Evolutionary conservation across 116 monocot genomes (phyloP), one percentile per base, ranked within the genome.

Genomic region (Posidonia oceanica): DNA sequence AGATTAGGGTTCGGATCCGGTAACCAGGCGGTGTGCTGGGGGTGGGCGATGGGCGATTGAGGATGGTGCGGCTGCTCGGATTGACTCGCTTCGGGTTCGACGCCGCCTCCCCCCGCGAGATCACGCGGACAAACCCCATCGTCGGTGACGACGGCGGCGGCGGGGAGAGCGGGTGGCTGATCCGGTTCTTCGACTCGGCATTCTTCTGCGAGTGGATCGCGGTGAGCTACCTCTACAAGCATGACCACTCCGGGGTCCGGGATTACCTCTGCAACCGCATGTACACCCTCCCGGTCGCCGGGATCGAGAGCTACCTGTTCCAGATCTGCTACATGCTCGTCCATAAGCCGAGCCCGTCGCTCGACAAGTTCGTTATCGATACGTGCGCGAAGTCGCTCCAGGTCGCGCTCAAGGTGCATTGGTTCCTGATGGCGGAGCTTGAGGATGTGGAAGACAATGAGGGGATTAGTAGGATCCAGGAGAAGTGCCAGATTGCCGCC

Each of bases 151-250:
- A 36, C 5, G 54, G 52, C 2, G 52, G 52, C 44, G 75, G 61
- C 44, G 77, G 89, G 8, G 91, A 91, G 83, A 87, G 42, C 58
- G 91, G 98, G 17, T 98, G 98, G 98, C 78, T 98, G 21, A 86
- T 98, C 41, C 85, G 98, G 36, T 98, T 98, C 84, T 98, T 93
- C 73, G 93, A 98, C 63, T 98, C 98, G 15, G 72, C 98, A 71
- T 98, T 98, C 88, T 98, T 98, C 83, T 98, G 98, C 71, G 98
- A 98, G 85, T 98, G 98, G 98, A 98, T 98, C 75, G 98, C 98
- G 1, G 98, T 98, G 39, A 98, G 98, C 75, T 98, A 98, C 74
- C 86, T 98, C 44, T 98, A 98, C 90, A 98, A 98, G 86, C 87
- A 90, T 65, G 87, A 88, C 55, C 98, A 98, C 74, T 71, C 90